Conservation (phyloP, 441 rosid species). For the Croton laevigatus region DNA sequence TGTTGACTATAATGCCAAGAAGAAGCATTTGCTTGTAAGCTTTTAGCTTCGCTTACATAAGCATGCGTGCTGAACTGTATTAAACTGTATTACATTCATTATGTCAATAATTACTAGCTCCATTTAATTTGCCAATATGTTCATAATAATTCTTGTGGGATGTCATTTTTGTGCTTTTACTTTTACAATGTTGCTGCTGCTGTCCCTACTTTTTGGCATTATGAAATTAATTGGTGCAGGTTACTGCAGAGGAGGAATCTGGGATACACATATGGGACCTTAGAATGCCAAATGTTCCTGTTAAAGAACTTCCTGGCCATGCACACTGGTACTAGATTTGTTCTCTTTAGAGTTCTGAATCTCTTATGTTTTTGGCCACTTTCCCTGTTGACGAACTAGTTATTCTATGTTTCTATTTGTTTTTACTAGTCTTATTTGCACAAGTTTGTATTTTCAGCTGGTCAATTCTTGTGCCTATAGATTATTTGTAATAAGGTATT, state of each 20-base stretch:
- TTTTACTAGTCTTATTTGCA: conserved; percentile 14
- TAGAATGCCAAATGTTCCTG: conserved; percentile 69
- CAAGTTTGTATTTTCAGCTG: conserved; percentile 17
- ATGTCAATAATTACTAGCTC: too few relatives aligned
- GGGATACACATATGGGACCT: conserved; percentile 91
- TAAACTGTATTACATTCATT: background rate
- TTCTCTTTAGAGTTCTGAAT: background rate
- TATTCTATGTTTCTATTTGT: conserved; percentile 37
- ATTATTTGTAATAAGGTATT: conserved; percentile 3
- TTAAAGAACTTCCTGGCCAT: conserved; percentile 82
- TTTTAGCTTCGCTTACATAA: conserved; percentile 3
- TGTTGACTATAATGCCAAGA: conserved; percentile 63
- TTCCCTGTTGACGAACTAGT: conserved; percentile 14
- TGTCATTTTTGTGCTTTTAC: conserved; percentile 4
- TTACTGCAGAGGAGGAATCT: conserved; percentile 87
- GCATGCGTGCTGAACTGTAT: conserved; percentile 3
- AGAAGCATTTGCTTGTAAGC: conserved; percentile 73
- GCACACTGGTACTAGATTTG: conserved; percentile 68
- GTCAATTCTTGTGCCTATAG: background rate
- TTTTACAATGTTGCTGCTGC: background rate
- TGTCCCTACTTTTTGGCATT: conserved; percentile 9
- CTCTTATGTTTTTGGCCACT: background rate
- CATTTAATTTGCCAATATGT: background rate
- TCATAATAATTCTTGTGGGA: background rate
- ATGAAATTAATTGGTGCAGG: conserved; percentile 33